phyloP scores from a whole-genome alignment of 2,329 filamentous ascomycete genomes.

The Phyllosticta citriasiana region DNA sequence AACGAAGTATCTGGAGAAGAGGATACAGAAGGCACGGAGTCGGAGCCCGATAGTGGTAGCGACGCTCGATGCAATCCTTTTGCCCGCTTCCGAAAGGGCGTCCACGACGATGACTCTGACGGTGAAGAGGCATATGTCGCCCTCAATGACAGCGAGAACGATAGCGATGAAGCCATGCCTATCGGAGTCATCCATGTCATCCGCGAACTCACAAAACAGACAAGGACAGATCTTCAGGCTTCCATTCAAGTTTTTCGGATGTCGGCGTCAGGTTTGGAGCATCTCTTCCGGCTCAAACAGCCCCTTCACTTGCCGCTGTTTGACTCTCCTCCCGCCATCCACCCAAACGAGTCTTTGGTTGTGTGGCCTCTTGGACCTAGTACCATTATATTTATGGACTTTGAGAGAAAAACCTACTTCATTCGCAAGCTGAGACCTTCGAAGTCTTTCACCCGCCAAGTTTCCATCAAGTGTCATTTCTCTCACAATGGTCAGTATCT shows the following conservation, averaged over 20 bases:
- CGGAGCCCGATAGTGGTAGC: background rate
- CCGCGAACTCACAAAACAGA: background rate
- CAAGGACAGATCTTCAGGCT: background rate
- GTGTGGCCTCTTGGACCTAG: conserved; percentile 12
- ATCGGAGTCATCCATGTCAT: too few relatives aligned
- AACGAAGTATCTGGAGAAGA: background rate
- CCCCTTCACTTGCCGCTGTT: background rate
- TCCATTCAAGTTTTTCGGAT: background rate
- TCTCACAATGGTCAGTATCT: conserved; percentile 9
- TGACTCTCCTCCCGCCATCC: conserved; percentile 12
- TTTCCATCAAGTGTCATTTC: conserved; percentile 14
- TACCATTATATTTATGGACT: conserved; percentile 12
- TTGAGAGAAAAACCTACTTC: conserved; percentile 9
- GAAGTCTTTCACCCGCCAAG: conserved; percentile 3
- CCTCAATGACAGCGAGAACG: background rate
- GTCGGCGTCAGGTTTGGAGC: background rate
- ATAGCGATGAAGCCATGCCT: background rate
- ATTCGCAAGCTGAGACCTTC: conserved; percentile 6
- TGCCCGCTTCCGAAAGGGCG: background rate
- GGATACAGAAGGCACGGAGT: background rate
- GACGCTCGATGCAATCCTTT: background rate
- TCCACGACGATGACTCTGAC: background rate
- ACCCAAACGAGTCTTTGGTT: conserved; percentile 11
- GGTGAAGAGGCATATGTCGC: background rate
- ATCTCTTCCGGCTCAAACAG: background rate